phyloP scores from a whole-genome alignment of 805 yeast species.

The Candida ficus region DNA sequence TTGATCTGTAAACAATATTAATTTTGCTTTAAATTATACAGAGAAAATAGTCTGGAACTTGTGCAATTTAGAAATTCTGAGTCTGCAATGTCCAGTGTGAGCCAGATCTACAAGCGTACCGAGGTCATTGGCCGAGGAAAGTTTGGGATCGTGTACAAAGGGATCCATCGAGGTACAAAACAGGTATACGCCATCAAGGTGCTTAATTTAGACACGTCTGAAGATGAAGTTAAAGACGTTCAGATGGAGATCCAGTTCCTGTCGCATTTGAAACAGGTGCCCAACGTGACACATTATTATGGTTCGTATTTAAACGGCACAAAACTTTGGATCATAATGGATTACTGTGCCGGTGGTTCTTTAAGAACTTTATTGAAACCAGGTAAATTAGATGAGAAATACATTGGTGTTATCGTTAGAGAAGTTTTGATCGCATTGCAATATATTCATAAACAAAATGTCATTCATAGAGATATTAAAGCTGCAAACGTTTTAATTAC shows the following conservation, averaged over 20 bases:
- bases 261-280: constrained; percentile 73
- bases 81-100: constrained; percentile 27
- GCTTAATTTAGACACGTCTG: constrained; percentile 83
- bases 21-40: too few species aligned
- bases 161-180: constrained; percentile 60
- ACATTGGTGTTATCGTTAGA: constrained; percentile 77
- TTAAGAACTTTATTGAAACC: constrained; percentile 67
- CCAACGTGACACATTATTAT: constrained; percentile 90
- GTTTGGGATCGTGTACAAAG: constrained; percentile 95
- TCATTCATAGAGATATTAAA: constrained; percentile 93
- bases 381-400: constrained; percentile 81
- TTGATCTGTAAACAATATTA: too few species aligned
- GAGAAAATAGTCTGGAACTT: not conserved
- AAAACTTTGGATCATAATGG: constrained; percentile 57
- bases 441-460: constrained; percentile 82
- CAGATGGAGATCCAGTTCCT: constrained; percentile 89
- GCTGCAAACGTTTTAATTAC: constrained; percentile 92
- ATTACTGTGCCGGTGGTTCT: constrained; percentile 95
- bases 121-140: constrained; percentile 95
- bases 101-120: constrained; percentile 60
- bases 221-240: constrained; percentile 92
- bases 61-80: too few species aligned
- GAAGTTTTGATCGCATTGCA: constrained; percentile 75
- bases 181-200: constrained; percentile 91
- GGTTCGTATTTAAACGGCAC: constrained; percentile 36